Evolutionary conservation across 129 eudicot genomes (phyloP).

Genomic region (Chrysanthemum lavandulifolium): DNA sequence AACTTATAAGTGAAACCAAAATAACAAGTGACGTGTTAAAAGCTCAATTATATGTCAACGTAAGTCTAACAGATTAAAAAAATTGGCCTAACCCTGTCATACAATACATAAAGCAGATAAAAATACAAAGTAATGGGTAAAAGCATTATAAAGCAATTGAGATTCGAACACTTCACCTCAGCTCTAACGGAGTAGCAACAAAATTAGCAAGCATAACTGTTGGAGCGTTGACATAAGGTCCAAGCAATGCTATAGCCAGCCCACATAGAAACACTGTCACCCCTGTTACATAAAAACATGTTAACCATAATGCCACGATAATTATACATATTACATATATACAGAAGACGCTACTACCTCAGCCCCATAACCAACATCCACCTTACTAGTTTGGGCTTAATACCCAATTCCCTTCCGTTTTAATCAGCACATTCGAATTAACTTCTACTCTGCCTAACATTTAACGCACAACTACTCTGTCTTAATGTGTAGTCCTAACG

Average conservation of each 20-base stretch:
- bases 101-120: neutral
- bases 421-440: neutral
- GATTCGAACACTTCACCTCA: constrained; percentile 48
- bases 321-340: neutral
- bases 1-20: too few species aligned
- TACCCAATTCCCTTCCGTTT: neutral
- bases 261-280: constrained; percentile 86
- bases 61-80: too few species aligned
- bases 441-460: neutral
- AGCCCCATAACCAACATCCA: neutral
- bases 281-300: constrained; percentile 49
- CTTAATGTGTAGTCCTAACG: neutral
- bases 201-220: constrained; percentile 87
- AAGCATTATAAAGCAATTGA: neutral
- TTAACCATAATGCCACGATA: constrained; percentile 11
- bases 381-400: neutral
- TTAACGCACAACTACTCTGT: neutral
- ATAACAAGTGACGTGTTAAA: too few species aligned
- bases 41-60: too few species aligned
- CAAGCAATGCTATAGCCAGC: constrained; percentile 80
- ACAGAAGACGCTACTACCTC: neutral
- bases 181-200: constrained; percentile 88
- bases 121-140: neutral
- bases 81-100: too few species aligned
- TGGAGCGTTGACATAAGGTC: constrained; percentile 80